A percentile compares a stretch with the other conserved stretches of the same genome.
These are phyloP conservation scores for Magnaporthiopsis poae DNA, from an alignment of 2,329 filamentous ascomycete genomes.

Conservation along the genomic window DNA sequence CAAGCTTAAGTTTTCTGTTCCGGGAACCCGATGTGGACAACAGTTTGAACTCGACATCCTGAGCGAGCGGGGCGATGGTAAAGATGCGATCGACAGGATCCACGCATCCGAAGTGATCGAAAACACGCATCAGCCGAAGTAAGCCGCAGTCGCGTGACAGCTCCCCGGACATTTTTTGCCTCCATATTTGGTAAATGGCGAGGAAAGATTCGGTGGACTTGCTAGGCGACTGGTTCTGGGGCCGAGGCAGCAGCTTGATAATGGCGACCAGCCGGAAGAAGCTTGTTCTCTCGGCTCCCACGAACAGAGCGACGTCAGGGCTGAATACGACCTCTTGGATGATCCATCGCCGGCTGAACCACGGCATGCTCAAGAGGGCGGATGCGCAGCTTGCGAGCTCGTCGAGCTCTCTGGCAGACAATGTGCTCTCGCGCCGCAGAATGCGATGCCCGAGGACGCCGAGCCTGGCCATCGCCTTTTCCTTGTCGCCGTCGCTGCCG, in stretches of 20 bases:
- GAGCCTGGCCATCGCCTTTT: not conserved
- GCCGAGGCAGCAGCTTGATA: not conserved
- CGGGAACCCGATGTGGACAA: too few species aligned
- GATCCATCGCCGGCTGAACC: conserved; percentile 9
- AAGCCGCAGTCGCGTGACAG: not conserved
- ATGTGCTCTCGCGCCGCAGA: not conserved
- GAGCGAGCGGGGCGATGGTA: not conserved
- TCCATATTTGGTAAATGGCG: not conserved
- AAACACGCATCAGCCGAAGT: not conserved
- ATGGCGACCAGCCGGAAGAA: not conserved
- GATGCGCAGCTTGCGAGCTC: not conserved
- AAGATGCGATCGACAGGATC: not conserved
- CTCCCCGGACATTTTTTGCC: not conserved
- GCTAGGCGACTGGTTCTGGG: not conserved
- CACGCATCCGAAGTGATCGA: not conserved
- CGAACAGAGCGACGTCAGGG: not conserved
- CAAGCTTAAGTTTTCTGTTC: too few species aligned
- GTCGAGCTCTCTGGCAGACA: not conserved
- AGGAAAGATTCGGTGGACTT: not conserved
- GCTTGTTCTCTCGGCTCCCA: not conserved
- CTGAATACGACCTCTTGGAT: conserved; percentile 9
- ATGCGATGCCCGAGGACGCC: not conserved
- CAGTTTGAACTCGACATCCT: not conserved
- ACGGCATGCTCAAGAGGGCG: not conserved
- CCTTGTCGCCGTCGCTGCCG: not conserved